Base-by-base conservation (phyloP, 73 alveolate species). In the Strombidium stylifer region DNA sequence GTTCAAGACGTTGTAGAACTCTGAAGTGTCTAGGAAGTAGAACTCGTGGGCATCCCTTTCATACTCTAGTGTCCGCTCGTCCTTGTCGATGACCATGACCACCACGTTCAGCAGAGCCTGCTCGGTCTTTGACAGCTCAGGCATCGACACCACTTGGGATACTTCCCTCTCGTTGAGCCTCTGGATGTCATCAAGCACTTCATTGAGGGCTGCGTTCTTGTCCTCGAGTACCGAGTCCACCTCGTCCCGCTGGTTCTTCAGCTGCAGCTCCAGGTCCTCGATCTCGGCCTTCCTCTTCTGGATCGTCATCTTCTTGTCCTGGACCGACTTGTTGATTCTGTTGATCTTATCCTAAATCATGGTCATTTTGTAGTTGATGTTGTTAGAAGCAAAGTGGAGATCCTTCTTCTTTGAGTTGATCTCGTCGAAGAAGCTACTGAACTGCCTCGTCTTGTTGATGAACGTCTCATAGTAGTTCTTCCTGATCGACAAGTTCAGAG, bases 391-490 rank as follows among this genome's bases (percentile, higher is more conserved):
- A 3, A 52, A 20, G 40, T 76, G 82, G 20, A 76, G 70, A 2
- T 16, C 47, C n/a, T 58, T 19, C 58, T 76, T 76, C 15, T 55
- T 44, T 2, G 45, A 26, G 26, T 61, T 68, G 2, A 68, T 45
- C n/a, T 60, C 75, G 25, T 65, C 34, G 37, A 61, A 76, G 45
- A 65, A 76, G 20, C 53, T 72, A 8, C 39, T 11, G 20, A 76
- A 55, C 25, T 76, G 82, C 12, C 59, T 44, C 11, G 81, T 65
- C 25, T 76, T 76, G 28, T 55, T 66, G 19, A 47, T 37, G 28
- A 65, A 66, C n/a, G 73, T 40, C 35, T 76, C 88, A 45, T 58
- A 76, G 58, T 65, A 76, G 50, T 76, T 76, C 11, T 76, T 31
- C 18, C 70, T 50, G 11, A 76, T 42, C 31, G 66, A 44, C 27